A percentile compares a stretch with the other conserved stretches of the same genome.
Conservation (phyloP, 2,329 filamentous ascomycete genomes). For the Calonectria pauciramosa region DNA sequence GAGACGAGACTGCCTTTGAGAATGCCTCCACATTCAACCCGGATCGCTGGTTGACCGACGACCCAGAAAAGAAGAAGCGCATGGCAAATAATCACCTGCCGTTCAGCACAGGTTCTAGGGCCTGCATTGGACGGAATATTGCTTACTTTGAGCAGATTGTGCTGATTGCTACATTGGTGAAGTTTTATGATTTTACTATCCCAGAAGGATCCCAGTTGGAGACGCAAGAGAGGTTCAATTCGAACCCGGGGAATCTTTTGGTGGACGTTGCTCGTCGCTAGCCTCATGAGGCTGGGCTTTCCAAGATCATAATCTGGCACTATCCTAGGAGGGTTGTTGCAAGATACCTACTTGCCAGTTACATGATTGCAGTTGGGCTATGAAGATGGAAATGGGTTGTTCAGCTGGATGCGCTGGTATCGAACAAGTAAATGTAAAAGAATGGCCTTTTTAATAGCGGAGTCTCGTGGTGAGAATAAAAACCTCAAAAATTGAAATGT, state of each 20-base stretch:
- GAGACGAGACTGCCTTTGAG: constrained; percentile 1
- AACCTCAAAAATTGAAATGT: not conserved
- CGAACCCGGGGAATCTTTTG: not conserved
- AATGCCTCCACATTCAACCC: not conserved
- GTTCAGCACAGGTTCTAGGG: constrained; percentile 19
- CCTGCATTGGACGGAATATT: constrained; percentile 28
- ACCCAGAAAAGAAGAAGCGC: not conserved
- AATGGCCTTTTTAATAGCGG: not conserved
- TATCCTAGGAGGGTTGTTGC: too few species aligned
- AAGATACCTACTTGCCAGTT: too few species aligned
- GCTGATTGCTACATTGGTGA: not conserved
- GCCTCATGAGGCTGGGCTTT: not conserved
- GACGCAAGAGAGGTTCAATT: constrained; percentile 18
- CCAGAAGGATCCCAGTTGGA: not conserved
- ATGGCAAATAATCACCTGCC: constrained; percentile 11
- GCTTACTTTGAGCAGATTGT: constrained; percentile 24
- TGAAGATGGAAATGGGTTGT: too few species aligned
- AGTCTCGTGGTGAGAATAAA: not conserved
- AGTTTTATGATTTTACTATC: not conserved
- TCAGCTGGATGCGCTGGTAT: too few species aligned
- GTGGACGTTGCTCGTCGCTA: not conserved
- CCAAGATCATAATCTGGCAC: too few species aligned
- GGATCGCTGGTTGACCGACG: constrained; percentile 12
- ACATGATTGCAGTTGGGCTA: too few species aligned
- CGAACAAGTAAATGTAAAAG: too few species aligned